These are phyloP conservation scores for Plasmodium cynomolgi DNA, from an alignment of 169 alveolate genomes.

Conservation along the genomic window DNA sequence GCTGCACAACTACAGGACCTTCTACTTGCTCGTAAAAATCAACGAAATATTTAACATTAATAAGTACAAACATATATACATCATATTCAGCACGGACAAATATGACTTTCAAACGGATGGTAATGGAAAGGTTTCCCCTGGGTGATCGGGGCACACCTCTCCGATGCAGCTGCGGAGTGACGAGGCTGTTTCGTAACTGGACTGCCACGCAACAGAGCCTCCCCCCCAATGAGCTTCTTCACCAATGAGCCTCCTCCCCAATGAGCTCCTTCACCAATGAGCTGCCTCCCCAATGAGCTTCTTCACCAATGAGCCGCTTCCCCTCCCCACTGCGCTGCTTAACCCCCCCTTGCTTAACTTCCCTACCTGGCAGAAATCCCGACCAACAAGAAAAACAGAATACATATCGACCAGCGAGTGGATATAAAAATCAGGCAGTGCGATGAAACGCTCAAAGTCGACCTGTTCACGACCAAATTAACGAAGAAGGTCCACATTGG, in stretches of 20 bases:
- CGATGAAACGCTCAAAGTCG: conserved; percentile 45
- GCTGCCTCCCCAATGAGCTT: neutral
- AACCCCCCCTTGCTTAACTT: neutral
- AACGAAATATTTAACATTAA: conserved; percentile 73
- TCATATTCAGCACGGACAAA: conserved; percentile 66
- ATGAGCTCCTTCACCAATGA: neutral
- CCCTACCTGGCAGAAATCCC: conserved; percentile 29
- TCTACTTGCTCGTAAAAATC: conserved; percentile 48
- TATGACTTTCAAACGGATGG: conserved; percentile 74
- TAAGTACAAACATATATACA: conserved; percentile 66
- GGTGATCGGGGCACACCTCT: neutral
- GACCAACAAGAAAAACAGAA: conserved; percentile 70
- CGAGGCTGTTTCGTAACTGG: neutral
- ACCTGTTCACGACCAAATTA: conserved; percentile 66
- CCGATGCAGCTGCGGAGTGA: neutral
- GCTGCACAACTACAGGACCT: conserved; percentile 64
- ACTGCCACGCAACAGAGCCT: neutral
- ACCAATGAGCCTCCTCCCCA: neutral
- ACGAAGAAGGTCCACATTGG: conserved; percentile 76
- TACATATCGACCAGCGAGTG: conserved; percentile 57
- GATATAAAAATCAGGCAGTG: conserved; percentile 75
- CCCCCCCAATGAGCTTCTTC: neutral
- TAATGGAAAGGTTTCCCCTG: conserved; percentile 7
- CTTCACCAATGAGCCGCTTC: neutral
- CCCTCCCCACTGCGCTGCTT: neutral